Evolutionary conservation across 129 eudicot genomes (phyloP).

Genomic region (Arctium minus): DNA sequence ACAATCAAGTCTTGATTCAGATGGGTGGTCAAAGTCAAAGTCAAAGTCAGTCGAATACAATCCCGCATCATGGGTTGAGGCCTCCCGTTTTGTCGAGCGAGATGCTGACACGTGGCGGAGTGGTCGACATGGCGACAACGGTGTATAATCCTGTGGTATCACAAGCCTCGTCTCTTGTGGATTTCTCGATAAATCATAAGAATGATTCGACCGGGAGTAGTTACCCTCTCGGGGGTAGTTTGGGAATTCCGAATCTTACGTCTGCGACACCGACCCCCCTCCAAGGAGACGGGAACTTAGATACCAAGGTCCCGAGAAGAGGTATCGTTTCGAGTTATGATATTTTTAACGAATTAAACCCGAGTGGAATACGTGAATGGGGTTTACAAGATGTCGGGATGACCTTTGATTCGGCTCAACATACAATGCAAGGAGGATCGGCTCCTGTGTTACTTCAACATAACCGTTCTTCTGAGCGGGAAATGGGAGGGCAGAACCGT

Average conservation of each 20-base stretch:
- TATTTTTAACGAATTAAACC: conserved; percentile 52
- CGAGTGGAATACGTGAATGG: conserved; percentile 65
- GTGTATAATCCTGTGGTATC: conserved; percentile 49
- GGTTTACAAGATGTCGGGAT: conserved; percentile 55
- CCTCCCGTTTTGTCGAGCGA: conserved; percentile 43
- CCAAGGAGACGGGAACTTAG: conserved; percentile 48
- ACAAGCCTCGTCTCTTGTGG: conserved; percentile 51
- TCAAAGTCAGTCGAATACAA: conserved; percentile 13
- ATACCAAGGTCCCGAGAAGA: conserved; percentile 43
- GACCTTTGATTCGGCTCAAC: conserved; percentile 41
- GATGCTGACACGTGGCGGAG: conserved; percentile 36
- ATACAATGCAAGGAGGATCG: conserved; percentile 35
- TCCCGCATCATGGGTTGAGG: conserved; percentile 36
- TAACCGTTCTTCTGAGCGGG: conserved; percentile 33
- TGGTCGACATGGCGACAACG: conserved; percentile 24
- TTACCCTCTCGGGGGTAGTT: conserved; percentile 35
- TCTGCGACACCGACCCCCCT: conserved; percentile 20
- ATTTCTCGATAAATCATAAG: conserved; percentile 57
- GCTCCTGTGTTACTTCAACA: conserved; percentile 39
- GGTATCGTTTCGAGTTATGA: conserved; percentile 49
- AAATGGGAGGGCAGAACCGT: conserved; percentile 31
- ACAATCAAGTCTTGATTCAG: conserved; percentile 36
- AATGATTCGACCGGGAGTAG: conserved; percentile 34
- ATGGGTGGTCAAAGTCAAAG: conserved; percentile 51
- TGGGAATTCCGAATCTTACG: conserved; percentile 38